A percentile compares a stretch with the other conserved stretches of the same genome.
These are phyloP conservation scores for Macrotyloma uniflorum DNA, from an alignment of 306 rosid species.

Conservation along the genomic window DNA sequence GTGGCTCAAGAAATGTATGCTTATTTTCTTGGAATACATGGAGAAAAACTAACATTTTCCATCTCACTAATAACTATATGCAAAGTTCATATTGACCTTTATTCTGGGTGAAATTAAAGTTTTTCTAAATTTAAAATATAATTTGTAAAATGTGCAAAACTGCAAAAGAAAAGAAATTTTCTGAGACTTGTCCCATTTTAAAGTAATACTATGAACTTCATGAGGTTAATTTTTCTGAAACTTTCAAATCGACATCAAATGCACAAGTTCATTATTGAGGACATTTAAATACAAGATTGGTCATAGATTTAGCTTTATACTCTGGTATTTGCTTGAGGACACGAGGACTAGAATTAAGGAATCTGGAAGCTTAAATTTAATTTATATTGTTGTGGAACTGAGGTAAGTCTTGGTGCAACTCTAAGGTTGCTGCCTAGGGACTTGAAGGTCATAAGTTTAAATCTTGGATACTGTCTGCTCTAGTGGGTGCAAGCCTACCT, in stretches of 20 bases:
- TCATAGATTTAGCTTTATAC: neutral
- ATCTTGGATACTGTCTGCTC: neutral
- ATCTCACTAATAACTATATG: neutral
- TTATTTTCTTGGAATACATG: slow-evolving; percentile 6
- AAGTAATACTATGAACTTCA: neutral
- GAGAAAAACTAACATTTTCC: neutral
- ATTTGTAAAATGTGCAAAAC: neutral
- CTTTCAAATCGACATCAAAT: neutral
- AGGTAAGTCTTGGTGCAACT: neutral
- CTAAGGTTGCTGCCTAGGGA: neutral
- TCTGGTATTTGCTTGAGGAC: neutral
- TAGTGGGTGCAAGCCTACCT: neutral
- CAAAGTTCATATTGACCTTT: neutral
- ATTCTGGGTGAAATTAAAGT: neutral
- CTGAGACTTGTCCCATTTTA: neutral
- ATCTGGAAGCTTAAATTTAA: neutral
- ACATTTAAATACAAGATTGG: neutral
- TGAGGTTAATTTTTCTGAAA: neutral
- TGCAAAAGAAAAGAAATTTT: neutral
- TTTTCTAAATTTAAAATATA: neutral
- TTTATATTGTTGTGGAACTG: neutral
- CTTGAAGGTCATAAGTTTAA: neutral
- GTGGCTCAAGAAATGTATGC: neutral
- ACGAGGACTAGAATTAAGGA: neutral
- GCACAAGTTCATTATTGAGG: neutral